These are phyloP conservation scores for Plasmodium cynomolgi DNA, from an alignment of 169 alveolate genomes.

Conservation along the genomic window DNA sequence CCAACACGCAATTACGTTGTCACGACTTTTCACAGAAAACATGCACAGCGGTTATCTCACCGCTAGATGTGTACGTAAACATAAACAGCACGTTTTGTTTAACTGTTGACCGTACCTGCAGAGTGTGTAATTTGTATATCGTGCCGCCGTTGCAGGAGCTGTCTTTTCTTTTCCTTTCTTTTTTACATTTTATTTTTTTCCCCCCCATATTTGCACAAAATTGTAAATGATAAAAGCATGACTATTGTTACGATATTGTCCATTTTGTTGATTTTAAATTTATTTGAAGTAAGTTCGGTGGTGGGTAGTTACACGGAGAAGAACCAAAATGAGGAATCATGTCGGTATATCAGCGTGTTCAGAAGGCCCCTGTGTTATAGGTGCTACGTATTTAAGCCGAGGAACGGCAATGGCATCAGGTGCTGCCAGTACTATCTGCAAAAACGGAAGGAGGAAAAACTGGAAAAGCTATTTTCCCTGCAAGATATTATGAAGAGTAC, in stretches of 20 bases:
- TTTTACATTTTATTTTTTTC: neutral
- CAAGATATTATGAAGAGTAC: conserved; percentile 36
- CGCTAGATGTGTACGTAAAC: neutral
- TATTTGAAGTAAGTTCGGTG: conserved; percentile 4
- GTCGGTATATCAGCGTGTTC: conserved; percentile 22
- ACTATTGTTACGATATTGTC: neutral
- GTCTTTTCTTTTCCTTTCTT: neutral
- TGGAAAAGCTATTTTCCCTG: conserved; percentile 2
- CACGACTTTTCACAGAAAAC: neutral
- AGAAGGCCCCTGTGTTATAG: conserved; percentile 14
- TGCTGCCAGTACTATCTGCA: conserved; percentile 16
- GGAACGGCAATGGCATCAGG: neutral
- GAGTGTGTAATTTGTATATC: neutral
- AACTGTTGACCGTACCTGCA: neutral
- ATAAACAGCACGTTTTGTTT: neutral
- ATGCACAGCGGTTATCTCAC: neutral
- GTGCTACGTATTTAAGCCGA: conserved; percentile 22
- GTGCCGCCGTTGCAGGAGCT: neutral
- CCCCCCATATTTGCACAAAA: neutral
- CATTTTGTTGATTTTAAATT: conserved; percentile 5
- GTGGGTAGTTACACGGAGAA: neutral
- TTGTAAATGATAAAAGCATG: conserved; percentile 36
- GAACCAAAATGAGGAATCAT: neutral
- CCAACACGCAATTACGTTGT: neutral
- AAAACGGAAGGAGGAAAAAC: neutral